These are phyloP conservation scores for Leucocoprinus birnbaumii DNA, from an alignment of 768 basidiomycete genomes.

Conservation along the genomic window DNA sequence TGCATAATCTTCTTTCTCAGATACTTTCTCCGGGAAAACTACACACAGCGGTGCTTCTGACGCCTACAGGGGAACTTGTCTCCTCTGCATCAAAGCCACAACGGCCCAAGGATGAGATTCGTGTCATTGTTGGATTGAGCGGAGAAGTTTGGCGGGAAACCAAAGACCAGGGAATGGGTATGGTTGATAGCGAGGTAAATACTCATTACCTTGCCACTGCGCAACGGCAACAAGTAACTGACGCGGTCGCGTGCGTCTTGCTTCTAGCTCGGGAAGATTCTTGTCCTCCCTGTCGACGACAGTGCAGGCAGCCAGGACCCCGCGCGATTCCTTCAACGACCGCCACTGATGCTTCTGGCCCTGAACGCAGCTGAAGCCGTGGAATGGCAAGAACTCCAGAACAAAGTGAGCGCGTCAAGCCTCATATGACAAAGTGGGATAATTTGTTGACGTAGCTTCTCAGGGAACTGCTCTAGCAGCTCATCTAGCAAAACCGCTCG, in stretches of 20 bases:
- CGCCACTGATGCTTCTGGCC: conserved; percentile 68
- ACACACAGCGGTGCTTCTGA: conserved; percentile 71
- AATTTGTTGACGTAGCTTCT: conserved; percentile 6
- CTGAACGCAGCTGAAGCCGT: conserved; percentile 58
- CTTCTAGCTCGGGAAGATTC: conserved; percentile 62
- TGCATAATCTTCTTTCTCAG: conserved; percentile 65
- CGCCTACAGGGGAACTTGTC: conserved; percentile 71
- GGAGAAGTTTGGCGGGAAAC: conserved; percentile 81
- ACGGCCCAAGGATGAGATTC: conserved; percentile 69
- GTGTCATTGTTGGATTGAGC: conserved; percentile 68
- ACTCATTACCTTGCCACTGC: background rate
- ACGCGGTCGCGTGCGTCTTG: background rate
- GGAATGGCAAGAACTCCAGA: conserved; percentile 64
- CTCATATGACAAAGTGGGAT: background rate
- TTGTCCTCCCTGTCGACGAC: conserved; percentile 64
- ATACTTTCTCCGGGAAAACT: conserved; percentile 55
- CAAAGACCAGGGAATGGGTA: conserved; percentile 58
- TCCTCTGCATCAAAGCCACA: conserved; percentile 57
- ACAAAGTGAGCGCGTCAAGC: conserved; percentile 45
- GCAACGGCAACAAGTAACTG: background rate
- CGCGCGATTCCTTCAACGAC: conserved; percentile 24
- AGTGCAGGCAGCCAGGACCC: conserved; percentile 17
- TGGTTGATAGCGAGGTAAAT: conserved; percentile 77
- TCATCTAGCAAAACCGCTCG: conserved; percentile 43
- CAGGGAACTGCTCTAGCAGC: conserved; percentile 41